A percentile compares a stretch with the other conserved stretches of the same genome.
These are phyloP conservation scores for Pachysandra terminalis DNA, from an alignment of 164 flowering plant species.

Conservation along the genomic window DNA sequence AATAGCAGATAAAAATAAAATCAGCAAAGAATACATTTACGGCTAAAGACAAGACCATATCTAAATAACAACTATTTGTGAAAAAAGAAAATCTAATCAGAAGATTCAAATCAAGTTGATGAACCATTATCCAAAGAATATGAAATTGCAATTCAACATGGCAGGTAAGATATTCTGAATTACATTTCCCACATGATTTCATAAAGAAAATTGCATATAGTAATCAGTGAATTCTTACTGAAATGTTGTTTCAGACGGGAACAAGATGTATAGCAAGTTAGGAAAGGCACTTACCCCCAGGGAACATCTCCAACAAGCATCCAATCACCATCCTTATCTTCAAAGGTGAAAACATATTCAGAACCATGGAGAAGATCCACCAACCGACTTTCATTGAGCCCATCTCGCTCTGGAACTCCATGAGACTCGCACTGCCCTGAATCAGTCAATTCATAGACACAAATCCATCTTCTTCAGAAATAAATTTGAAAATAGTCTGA, in stretches of 20 bases:
- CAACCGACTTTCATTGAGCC: constrained; percentile 52
- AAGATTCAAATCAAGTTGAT: constrained; percentile 10
- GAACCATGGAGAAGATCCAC: constrained; percentile 78
- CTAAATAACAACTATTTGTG: neutral
- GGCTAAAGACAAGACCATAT: neutral
- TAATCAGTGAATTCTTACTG: too few species aligned
- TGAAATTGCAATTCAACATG: constrained; percentile 11
- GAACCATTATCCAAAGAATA: neutral
- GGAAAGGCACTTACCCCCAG: constrained; percentile 65
- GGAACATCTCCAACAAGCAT: constrained; percentile 97
- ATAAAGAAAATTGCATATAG: too few species aligned
- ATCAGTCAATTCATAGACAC: constrained; percentile 5
- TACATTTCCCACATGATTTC: neutral
- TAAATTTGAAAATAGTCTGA: too few species aligned
- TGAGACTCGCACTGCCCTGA: constrained; percentile 62
- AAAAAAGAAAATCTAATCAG: constrained; percentile 11
- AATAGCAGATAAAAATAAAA: constrained; percentile 7
- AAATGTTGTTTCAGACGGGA: too few species aligned
- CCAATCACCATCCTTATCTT: constrained; percentile 90
- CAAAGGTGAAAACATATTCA: constrained; percentile 81
- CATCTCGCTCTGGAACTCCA: constrained; percentile 45
- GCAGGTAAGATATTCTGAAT: too few species aligned
- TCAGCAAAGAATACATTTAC: constrained; percentile 3
- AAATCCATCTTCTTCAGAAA: neutral
- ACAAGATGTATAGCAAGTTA: neutral